Evolutionary conservation across 1,284 basidiomycete species (phyloP).

Genomic region (Irpex rosettiformis): DNA sequence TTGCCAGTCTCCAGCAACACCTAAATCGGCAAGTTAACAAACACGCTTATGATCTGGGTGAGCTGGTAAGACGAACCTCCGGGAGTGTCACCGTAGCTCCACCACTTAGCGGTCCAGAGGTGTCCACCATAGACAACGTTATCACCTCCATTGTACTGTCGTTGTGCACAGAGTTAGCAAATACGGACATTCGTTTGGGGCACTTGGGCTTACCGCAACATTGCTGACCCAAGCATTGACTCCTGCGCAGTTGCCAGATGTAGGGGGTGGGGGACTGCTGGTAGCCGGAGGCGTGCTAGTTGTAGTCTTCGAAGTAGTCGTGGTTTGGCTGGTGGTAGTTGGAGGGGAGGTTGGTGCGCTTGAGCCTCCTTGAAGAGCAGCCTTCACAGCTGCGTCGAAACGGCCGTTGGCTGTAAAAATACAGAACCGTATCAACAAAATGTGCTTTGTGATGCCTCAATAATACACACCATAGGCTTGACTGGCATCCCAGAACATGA

Average conservation of each 20-base stretch:
- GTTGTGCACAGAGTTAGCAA: neutral
- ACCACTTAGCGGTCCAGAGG: conserved; percentile 58
- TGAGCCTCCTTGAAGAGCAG: conserved; percentile 37
- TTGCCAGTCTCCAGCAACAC: conserved; percentile 35
- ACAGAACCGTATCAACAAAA: neutral
- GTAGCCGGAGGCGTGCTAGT: conserved; percentile 11
- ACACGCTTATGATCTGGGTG: neutral
- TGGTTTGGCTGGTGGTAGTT: conserved; percentile 23
- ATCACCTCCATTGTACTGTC: conserved; percentile 44
- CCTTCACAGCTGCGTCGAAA: conserved; percentile 51
- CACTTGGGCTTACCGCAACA: conserved; percentile 37
- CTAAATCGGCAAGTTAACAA: conserved; percentile 10
- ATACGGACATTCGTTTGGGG: neutral
- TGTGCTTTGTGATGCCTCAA: neutral
- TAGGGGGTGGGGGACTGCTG: conserved; percentile 5
- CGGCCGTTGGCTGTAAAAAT: conserved; percentile 43
- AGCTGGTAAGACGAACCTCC: conserved; percentile 32
- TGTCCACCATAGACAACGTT: conserved; percentile 43
- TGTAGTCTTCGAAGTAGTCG: conserved; percentile 27
- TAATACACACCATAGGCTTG: conserved; percentile 49
- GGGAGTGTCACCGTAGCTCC: conserved; percentile 45
- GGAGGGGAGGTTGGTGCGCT: conserved; percentile 24
- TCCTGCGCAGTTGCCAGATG: conserved; percentile 40
- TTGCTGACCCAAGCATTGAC: conserved; percentile 43
- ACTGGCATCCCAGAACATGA: conserved; percentile 68